Percentiles rank a stretch among this genome's conserved stretches.
Conservation (phyloP, 176 grass and related monocot species). For the Alopecurus myosuroides region DNA sequence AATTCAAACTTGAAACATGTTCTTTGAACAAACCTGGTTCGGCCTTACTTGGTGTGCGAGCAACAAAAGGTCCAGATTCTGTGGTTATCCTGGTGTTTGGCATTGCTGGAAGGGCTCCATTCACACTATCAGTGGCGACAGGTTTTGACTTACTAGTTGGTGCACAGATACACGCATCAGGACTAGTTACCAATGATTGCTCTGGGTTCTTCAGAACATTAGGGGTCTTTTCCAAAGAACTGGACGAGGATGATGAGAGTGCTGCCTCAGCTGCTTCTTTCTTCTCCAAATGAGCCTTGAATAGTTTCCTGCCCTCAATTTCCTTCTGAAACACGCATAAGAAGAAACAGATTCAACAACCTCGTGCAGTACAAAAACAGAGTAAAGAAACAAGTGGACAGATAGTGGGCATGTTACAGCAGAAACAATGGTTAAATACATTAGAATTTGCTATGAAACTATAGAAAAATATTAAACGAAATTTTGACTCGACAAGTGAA, state of each 20-base stretch:
- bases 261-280: conserved; percentile 42
- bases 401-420: background rate
- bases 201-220: conserved; percentile 23
- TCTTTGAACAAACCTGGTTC: conserved; percentile 34
- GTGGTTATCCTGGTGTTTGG: conserved; percentile 17
- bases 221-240: conserved; percentile 40
- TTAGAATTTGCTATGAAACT: background rate
- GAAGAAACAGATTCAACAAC: conserved; percentile 29
- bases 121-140: background rate
- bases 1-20: conserved; percentile 23
- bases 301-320: conserved; percentile 52
- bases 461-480: background rate
- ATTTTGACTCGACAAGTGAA: conserved; percentile 8
- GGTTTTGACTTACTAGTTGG: conserved; percentile 15
- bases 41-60: conserved; percentile 8
- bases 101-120: conserved; percentile 15
- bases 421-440: background rate
- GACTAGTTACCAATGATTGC: conserved; percentile 17
- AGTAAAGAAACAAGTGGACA: background rate
- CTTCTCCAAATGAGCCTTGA: conserved; percentile 51
- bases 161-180: conserved; percentile 10
- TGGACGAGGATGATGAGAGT: conserved; percentile 30
- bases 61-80: conserved; percentile 21
- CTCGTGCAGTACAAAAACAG: conserved; percentile 18
- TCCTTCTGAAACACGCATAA: conserved; percentile 50